These are phyloP conservation scores for Rhizopogon vulgaris DNA, from an alignment of 768 basidiomycete species.

Conservation along the genomic window DNA sequence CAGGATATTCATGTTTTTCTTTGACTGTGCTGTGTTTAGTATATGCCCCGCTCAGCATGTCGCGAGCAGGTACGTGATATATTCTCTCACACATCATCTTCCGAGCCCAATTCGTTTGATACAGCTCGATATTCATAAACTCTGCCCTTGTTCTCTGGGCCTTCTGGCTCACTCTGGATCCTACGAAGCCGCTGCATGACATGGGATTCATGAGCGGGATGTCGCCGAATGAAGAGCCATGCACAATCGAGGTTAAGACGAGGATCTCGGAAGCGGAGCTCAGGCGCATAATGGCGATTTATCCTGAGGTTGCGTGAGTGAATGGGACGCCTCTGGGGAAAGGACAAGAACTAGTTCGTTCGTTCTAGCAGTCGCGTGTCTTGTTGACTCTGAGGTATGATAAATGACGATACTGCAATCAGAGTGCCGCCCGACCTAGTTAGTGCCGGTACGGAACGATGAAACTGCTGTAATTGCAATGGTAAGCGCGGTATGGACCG, in stretches of 20 bases:
- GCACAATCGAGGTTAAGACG: background rate
- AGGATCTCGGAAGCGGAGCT: background rate
- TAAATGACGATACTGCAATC: too few relatives aligned
- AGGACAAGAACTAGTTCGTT: too few relatives aligned
- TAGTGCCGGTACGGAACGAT: too few relatives aligned
- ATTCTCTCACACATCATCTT: background rate
- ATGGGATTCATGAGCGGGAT: background rate
- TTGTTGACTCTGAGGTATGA: background rate
- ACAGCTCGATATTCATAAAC: background rate
- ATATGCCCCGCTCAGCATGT: slow-evolving; percentile 53
- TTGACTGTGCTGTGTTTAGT: slow-evolving; percentile 15
- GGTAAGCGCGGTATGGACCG: background rate
- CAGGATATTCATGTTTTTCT: background rate
- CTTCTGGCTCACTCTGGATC: background rate
- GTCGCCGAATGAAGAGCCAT: background rate
- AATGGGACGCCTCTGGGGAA: too few relatives aligned
- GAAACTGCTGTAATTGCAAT: too few relatives aligned
- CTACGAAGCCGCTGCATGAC: background rate
- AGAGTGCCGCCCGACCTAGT: too few relatives aligned
- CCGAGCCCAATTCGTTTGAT: background rate
- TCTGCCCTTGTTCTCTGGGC: background rate
- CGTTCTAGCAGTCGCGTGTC: too few relatives aligned
- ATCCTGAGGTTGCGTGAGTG: background rate
- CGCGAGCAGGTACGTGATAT: slow-evolving; percentile 22
- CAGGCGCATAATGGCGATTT: background rate